Percentiles rank a stretch among this genome's conserved stretches.
Evolutionary conservation across 192 early-diverging fungal species (phyloP).

Genomic region (Backusella tarrabulga): DNA sequence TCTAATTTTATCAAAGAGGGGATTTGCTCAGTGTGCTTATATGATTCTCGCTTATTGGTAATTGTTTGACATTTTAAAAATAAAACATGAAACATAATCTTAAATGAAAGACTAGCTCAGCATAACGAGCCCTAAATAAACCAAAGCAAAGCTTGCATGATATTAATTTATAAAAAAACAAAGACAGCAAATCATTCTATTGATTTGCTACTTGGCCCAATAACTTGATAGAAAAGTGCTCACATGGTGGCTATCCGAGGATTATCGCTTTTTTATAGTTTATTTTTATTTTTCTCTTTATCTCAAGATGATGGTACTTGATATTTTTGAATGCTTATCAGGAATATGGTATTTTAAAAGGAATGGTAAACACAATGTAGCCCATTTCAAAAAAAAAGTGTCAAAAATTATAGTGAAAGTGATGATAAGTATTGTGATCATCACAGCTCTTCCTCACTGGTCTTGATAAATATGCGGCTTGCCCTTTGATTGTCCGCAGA

Average conservation of each 20-base stretch:
- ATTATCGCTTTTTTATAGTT: neutral
- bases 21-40: neutral
- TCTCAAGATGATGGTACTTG: neutral
- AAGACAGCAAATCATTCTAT: neutral
- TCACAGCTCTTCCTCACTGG: neutral
- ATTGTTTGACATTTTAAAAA: neutral
- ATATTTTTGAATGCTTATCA: neutral
- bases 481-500: neutral
- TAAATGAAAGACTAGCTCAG: too few relatives aligned
- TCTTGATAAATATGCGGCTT: neutral
- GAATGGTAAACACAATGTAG: too few relatives aligned
- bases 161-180: neutral
- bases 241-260: neutral
- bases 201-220: neutral
- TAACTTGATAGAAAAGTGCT: neutral
- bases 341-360: neutral
- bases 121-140: too few relatives aligned
- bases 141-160: neutral
- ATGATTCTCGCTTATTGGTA: neutral
- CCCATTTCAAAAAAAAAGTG: neutral
- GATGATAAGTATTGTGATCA: neutral
- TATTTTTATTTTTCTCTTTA: neutral
- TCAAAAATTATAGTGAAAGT: neutral
- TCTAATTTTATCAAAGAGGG: neutral
- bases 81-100: neutral